Conservation (phyloP, 805 yeast genomes). For the Metschnikowia henanensis region DNA sequence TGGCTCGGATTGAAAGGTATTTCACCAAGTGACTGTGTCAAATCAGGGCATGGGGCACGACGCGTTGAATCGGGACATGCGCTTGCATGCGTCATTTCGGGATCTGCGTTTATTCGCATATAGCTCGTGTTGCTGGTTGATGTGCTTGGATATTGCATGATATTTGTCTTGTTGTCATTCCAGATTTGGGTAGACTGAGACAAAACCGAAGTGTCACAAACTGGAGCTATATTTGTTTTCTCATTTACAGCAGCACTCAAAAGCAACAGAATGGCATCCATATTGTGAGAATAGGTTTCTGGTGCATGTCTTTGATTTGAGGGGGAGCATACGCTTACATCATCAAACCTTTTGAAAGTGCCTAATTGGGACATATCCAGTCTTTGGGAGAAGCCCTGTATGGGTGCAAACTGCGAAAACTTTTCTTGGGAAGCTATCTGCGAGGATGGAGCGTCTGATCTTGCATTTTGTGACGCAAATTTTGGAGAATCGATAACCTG, state of each 20-base stretch:
- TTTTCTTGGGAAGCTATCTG: conserved; percentile 7
- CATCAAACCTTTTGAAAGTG: not conserved
- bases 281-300: not conserved
- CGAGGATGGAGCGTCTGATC: conserved; percentile 5
- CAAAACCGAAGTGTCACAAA: conserved; percentile 7
- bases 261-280: conserved; percentile 8
- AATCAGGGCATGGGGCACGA: conserved; percentile 1
- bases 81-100: not conserved
- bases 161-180: not conserved
- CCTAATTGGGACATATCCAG: conserved; percentile 1
- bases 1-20: conserved; percentile 10
- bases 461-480: not conserved
- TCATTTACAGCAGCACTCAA: conserved; percentile 7
- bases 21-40: conserved; percentile 4
- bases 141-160: conserved; percentile 2
- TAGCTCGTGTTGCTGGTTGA: not conserved
- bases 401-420: conserved; percentile 10
- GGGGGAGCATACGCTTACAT: not conserved
- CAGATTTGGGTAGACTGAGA: conserved; percentile 14
- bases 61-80: not conserved
- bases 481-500: not conserved
- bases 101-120: not conserved
- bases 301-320: not conserved
- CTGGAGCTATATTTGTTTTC: not conserved
- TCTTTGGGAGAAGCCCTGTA: conserved; percentile 2